phyloP scores from a whole-genome alignment of 768 basidiomycete genomes.

The Fomitopsis pulvina region DNA sequence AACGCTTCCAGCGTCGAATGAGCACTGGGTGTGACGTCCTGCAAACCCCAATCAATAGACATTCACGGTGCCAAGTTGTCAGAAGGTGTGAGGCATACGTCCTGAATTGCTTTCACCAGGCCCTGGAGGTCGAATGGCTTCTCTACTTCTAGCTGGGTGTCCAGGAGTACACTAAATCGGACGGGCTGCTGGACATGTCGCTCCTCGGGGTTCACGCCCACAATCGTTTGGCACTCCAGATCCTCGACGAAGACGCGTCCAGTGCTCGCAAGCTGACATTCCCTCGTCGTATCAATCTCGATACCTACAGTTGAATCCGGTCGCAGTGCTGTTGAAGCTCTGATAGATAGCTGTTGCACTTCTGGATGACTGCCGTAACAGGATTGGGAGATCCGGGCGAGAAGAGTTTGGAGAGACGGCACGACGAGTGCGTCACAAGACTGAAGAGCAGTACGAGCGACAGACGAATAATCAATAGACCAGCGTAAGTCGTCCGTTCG shows the following conservation, averaged over 20 bases:
- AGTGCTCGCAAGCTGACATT: slow-evolving; percentile 4
- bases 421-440: slow-evolving; percentile 25
- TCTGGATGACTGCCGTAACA: slow-evolving; percentile 30
- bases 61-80: neutral
- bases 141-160: slow-evolving; percentile 8
- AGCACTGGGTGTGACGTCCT: slow-evolving; percentile 43
- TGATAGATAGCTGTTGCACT: slow-evolving; percentile 34
- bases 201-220: slow-evolving; percentile 68
- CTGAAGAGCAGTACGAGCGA: slow-evolving; percentile 29
- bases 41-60: neutral
- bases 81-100: slow-evolving; percentile 25
- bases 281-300: slow-evolving; percentile 27
- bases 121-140: slow-evolving; percentile 33
- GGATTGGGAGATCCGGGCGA: slow-evolving; percentile 31
- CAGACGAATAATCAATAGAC: slow-evolving; percentile 60
- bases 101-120: slow-evolving; percentile 29
- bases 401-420: slow-evolving; percentile 40
- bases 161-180: slow-evolving; percentile 40
- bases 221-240: slow-evolving; percentile 45
- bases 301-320: slow-evolving; percentile 41
- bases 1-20: slow-evolving; percentile 69
- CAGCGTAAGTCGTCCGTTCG: slow-evolving; percentile 44
- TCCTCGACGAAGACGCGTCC: slow-evolving; percentile 25
- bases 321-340: slow-evolving; percentile 44
- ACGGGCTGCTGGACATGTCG: slow-evolving; percentile 58